phyloP scores from a whole-genome alignment of 2,329 filamentous ascomycete genomes.

The Acrocalymma vagum region DNA sequence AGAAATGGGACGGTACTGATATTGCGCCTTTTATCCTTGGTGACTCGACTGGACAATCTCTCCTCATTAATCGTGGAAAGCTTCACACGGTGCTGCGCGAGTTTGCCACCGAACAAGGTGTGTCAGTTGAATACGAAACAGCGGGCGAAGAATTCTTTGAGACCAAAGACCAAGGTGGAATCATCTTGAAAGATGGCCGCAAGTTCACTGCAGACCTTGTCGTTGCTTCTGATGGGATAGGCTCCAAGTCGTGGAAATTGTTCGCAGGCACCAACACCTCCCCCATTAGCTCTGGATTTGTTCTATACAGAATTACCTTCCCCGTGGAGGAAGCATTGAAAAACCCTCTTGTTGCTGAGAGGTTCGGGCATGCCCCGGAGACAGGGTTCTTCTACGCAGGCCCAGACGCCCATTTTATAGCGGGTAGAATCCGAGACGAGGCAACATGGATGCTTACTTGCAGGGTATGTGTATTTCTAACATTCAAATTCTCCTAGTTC shows the following conservation, averaged over 20 bases:
- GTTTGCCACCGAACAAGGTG: slow-evolving; percentile 5
- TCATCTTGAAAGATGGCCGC: slow-evolving; percentile 4
- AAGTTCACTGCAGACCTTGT: slow-evolving; percentile 9
- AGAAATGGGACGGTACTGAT: slow-evolving; percentile 3
- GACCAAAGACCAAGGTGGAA: slow-evolving; percentile 1
- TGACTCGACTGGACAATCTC: background rate
- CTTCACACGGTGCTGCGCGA: slow-evolving; percentile 5
- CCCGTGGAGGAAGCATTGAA: background rate
- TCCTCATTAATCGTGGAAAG: slow-evolving; percentile 3
- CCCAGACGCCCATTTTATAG: too few relatives aligned
- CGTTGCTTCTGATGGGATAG: slow-evolving; percentile 13
- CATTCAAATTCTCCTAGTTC: too few relatives aligned
- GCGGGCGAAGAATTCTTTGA: slow-evolving; percentile 7
- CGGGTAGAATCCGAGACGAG: too few relatives aligned
- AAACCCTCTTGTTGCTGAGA: slow-evolving; percentile 8
- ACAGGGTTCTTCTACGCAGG: too few relatives aligned
- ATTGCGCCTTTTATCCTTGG: background rate
- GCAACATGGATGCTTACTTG: too few relatives aligned
- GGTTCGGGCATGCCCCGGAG: too few relatives aligned
- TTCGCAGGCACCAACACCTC: slow-evolving; percentile 2
- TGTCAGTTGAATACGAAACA: slow-evolving; percentile 5
- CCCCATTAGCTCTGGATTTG: slow-evolving; percentile 6
- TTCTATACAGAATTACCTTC: slow-evolving; percentile 1
- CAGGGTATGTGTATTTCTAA: too few relatives aligned
- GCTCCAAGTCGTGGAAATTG: slow-evolving; percentile 4